Evolutionary conservation across 208 protist species (phyloP).

Genomic region (Wallacemonas rigidus): DNA sequence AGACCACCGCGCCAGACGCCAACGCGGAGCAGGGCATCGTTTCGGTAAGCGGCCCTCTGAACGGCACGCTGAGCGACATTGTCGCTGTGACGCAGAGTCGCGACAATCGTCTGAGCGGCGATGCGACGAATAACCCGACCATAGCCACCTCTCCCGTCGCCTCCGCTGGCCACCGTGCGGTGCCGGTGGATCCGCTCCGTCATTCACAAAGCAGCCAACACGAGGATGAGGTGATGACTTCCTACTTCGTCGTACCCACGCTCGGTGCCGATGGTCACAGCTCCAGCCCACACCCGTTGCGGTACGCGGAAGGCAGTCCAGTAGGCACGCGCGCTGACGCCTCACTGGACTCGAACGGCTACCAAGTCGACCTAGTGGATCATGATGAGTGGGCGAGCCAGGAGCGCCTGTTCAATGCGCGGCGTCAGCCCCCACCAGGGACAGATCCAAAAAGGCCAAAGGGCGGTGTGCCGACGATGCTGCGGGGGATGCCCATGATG

Average conservation of each 20-base stretch:
- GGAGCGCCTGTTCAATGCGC: background rate
- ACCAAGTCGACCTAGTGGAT: background rate
- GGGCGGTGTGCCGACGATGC: constrained; percentile 11
- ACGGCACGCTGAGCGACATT: background rate
- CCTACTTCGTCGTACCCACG: background rate
- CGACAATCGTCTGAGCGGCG: background rate
- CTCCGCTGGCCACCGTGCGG: background rate
- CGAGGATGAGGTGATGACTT: constrained; percentile 3
- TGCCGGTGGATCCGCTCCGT: background rate
- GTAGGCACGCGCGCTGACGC: background rate
- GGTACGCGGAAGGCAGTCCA: background rate
- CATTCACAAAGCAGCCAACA: constrained; percentile 5
- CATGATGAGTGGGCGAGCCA: constrained; percentile 1
- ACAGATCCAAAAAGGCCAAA: background rate
- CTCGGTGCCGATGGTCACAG: background rate
- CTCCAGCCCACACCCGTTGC: background rate
- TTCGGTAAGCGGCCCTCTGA: background rate
- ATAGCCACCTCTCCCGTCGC: background rate
- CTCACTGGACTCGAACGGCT: background rate
- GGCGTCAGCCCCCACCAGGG: background rate
- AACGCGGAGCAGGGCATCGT: background rate
- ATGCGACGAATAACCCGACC: background rate
- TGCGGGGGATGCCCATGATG: background rate
- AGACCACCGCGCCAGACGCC: background rate
- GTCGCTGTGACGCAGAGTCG: background rate